These are phyloP conservation scores for Beauveria bassiana DNA, from an alignment of 2,329 filamentous ascomycete species.

Conservation along the genomic window DNA sequence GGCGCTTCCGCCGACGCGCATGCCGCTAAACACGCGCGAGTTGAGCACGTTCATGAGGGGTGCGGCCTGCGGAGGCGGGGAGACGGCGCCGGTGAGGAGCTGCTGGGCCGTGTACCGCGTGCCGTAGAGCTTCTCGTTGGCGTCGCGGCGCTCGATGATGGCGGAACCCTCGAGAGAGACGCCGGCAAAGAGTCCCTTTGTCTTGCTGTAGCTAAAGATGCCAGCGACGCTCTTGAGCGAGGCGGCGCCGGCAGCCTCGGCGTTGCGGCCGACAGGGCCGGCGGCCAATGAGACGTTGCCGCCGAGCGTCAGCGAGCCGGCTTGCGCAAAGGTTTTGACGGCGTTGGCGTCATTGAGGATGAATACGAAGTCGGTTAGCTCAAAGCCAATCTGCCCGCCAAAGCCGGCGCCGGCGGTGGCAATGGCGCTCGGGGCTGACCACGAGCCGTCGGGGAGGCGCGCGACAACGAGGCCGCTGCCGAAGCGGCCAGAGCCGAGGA, in stretches of 20 bases:
- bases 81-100: slow-evolving; percentile 70
- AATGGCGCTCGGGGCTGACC: slow-evolving; percentile 77
- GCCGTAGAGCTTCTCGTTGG: slow-evolving; percentile 94
- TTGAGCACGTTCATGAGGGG: slow-evolving; percentile 80
- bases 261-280: slow-evolving; percentile 87
- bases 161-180: slow-evolving; percentile 90
- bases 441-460: slow-evolving; percentile 65
- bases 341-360: slow-evolving; percentile 88
- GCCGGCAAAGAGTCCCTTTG: slow-evolving; percentile 92
- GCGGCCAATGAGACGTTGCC: slow-evolving; percentile 96
- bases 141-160: slow-evolving; percentile 89
- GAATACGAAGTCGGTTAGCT: slow-evolving; percentile 92
- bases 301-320: slow-evolving; percentile 83
- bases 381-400: slow-evolving; percentile 79
- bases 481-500: slow-evolving; percentile 74
- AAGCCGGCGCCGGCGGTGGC: slow-evolving; percentile 75
- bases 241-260: slow-evolving; percentile 89
- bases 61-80: slow-evolving; percentile 72
- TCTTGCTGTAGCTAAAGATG: slow-evolving; percentile 96
- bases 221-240: slow-evolving; percentile 83
- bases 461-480: slow-evolving; percentile 78
- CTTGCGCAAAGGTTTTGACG: slow-evolving; percentile 89
- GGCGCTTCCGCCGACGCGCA: slow-evolving; percentile 31
- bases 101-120: slow-evolving; percentile 72
- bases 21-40: slow-evolving; percentile 73